A percentile compares a stretch with the other conserved stretches of the same genome.
Evolutionary conservation across 1,284 basidiomycete species (phyloP).

Genomic region (Stygiomarasmius scandens): DNA sequence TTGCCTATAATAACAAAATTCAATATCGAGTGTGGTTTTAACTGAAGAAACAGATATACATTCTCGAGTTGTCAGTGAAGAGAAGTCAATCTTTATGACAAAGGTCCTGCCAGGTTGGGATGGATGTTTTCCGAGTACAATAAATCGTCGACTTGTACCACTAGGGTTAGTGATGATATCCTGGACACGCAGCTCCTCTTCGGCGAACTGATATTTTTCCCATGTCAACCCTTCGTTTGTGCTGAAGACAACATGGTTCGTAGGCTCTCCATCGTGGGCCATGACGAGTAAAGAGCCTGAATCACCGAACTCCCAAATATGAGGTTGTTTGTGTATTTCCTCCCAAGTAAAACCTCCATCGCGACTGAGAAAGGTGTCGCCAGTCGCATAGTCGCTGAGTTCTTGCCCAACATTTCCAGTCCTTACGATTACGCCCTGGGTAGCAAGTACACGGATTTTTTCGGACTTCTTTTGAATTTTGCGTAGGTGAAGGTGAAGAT

Average conservation of each 20-base stretch:
- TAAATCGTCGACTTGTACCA: slow-evolving; percentile 90
- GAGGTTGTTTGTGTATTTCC: slow-evolving; percentile 96
- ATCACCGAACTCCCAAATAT: slow-evolving; percentile 98
- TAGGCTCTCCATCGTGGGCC: slow-evolving; percentile 93
- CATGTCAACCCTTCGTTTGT: slow-evolving; percentile 88
- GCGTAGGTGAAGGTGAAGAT: slow-evolving; percentile 91
- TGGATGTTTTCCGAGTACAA: slow-evolving; percentile 76
- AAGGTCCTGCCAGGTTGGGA: slow-evolving; percentile 51
- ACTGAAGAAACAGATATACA: slow-evolving; percentile 54
- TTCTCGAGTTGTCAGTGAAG: slow-evolving; percentile 69
- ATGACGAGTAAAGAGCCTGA: slow-evolving; percentile 93
- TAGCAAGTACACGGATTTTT: slow-evolving; percentile 62
- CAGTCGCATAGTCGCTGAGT: slow-evolving; percentile 81
- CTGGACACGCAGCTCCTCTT: slow-evolving; percentile 63
- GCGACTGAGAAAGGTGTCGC: slow-evolving; percentile 94
- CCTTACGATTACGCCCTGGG: slow-evolving; percentile 71
- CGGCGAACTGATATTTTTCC: slow-evolving; percentile 82
- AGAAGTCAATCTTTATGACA: slow-evolving; percentile 90
- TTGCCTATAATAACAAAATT: slow-evolving; percentile 76
- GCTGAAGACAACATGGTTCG: slow-evolving; percentile 86
- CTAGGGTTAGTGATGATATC: slow-evolving; percentile 87
- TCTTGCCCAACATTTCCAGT: slow-evolving; percentile 93
- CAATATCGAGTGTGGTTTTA: not conserved
- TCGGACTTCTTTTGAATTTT: slow-evolving; percentile 60
- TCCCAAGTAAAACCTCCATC: slow-evolving; percentile 98